phyloP scores from a whole-genome alignment of 345 rosid genomes.

The Eucalyptus paniculata region DNA sequence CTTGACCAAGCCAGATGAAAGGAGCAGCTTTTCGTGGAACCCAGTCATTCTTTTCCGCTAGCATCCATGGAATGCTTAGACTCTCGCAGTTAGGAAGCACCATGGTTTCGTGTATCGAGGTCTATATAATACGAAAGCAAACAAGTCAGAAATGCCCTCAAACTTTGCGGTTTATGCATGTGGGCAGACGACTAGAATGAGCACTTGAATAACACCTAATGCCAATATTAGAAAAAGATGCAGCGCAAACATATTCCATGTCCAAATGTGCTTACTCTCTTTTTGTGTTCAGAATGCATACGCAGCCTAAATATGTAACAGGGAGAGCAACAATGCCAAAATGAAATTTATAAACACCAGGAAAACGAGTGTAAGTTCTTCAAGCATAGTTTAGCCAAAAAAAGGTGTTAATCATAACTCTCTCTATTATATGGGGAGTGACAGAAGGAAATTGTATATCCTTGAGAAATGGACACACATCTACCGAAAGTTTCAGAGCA shows the following conservation, averaged over 20 bases:
- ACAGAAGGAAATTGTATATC: neutral
- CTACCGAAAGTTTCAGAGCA: neutral
- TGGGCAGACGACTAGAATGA: neutral
- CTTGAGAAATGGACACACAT: neutral
- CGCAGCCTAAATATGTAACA: neutral
- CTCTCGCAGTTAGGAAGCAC: constrained; percentile 93
- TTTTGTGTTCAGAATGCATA: neutral
- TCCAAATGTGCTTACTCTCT: neutral
- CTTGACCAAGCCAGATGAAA: constrained; percentile 76
- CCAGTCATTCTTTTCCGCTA: constrained; percentile 92
- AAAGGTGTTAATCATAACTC: neutral
- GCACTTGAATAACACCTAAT: neutral
- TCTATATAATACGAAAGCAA: constrained; percentile 8
- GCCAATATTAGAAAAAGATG: neutral
- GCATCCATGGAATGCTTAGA: constrained; percentile 71
- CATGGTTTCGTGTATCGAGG: constrained; percentile 52
- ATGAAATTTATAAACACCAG: neutral
- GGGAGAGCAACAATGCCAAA: neutral
- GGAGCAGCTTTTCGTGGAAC: constrained; percentile 66
- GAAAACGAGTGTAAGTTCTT: neutral
- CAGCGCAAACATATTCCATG: neutral
- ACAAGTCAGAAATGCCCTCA: neutral
- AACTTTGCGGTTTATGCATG: neutral
- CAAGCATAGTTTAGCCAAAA: neutral
- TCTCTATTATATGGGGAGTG: neutral